phyloP scores from a whole-genome alignment of 2,329 filamentous ascomycete genomes.

The Phaeosphaeria sp. region DNA sequence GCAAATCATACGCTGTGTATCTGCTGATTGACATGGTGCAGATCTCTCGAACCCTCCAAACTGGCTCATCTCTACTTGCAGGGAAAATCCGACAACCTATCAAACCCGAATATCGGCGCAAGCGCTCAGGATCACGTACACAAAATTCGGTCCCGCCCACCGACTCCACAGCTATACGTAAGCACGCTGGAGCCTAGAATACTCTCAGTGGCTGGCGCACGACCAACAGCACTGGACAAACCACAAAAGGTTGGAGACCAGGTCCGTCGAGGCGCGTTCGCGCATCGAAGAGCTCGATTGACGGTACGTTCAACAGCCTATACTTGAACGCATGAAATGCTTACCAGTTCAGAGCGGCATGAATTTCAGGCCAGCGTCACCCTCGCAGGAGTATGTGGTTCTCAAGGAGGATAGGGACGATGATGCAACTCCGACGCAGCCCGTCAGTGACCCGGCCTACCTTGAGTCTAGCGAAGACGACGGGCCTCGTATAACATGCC shows the following conservation, averaged over 20 bases:
- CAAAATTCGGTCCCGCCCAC: background rate
- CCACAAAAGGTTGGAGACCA: background rate
- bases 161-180: background rate
- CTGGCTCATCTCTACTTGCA: background rate
- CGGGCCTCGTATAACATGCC: background rate
- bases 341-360: background rate
- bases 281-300: background rate
- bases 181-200: background rate
- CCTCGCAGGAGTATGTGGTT: background rate
- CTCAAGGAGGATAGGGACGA: background rate
- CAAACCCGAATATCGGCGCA: background rate
- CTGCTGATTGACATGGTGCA: background rate
- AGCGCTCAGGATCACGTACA: background rate
- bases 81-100: background rate
- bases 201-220: background rate
- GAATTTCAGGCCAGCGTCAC: background rate
- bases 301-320: background rate
- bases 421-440: background rate
- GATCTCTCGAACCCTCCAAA: background rate
- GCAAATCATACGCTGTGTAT: background rate
- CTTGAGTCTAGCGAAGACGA: slow-evolving; percentile 6
- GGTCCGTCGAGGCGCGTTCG: too few species aligned
- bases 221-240: background rate
- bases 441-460: background rate
- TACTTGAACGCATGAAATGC: background rate